phyloP scores from a whole-genome alignment of 1,284 basidiomycete genomes.

The Microbotryum scabiosae region DNA sequence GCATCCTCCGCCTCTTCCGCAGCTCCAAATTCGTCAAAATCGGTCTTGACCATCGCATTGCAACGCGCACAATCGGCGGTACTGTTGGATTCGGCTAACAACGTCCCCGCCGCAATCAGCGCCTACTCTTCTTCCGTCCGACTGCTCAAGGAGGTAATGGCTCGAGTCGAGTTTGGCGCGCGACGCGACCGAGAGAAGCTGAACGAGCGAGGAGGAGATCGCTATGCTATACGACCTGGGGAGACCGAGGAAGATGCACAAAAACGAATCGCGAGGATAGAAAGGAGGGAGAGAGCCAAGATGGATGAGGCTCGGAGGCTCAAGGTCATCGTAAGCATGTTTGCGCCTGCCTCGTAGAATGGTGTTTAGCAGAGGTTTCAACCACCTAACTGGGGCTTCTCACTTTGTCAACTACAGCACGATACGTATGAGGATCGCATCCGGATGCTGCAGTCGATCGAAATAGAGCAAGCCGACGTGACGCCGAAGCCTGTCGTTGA shows the following conservation, averaged over 20 bases:
- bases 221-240: slow-evolving; percentile 6
- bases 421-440: slow-evolving; percentile 43
- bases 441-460: slow-evolving; percentile 37
- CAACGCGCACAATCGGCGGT: slow-evolving; percentile 43
- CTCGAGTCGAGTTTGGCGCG: slow-evolving; percentile 37
- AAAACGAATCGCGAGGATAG: slow-evolving; percentile 20
- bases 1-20: not conserved
- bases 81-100: slow-evolving; percentile 40
- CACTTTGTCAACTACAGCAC: slow-evolving; percentile 30
- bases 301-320: slow-evolving; percentile 39
- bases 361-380: not conserved
- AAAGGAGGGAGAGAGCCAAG: slow-evolving; percentile 34
- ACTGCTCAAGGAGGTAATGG: slow-evolving; percentile 42
- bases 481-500: not conserved
- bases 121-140: slow-evolving; percentile 41
- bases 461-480: slow-evolving; percentile 12
- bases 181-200: slow-evolving; percentile 11
- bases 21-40: slow-evolving; percentile 35
- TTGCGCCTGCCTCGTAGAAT: not conserved
- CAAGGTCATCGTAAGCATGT: slow-evolving; percentile 36
- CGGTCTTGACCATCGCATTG: slow-evolving; percentile 41
- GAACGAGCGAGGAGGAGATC: slow-evolving; percentile 7
- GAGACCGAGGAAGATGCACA: slow-evolving; percentile 18
- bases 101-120: slow-evolving; percentile 40
- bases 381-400: too few relatives aligned